Evolutionary conservation across 768 basidiomycete genomes (phyloP).

Genomic region (Lactarius indigo): DNA sequence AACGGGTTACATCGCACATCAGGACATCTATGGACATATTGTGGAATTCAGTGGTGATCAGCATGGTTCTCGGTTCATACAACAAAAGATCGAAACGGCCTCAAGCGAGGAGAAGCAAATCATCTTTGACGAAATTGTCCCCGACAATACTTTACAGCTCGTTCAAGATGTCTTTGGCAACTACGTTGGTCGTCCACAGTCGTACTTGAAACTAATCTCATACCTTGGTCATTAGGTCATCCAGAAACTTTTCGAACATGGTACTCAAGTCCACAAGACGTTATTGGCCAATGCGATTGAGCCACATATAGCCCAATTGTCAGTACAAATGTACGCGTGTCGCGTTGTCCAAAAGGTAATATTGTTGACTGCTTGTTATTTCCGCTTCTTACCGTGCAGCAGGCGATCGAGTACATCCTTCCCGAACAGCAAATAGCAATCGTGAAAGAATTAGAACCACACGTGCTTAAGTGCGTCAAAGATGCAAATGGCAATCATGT

Average conservation of each 20-base stretch:
- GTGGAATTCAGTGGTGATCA: constrained; percentile 94
- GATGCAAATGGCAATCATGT: constrained; percentile 96
- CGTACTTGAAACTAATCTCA: constrained; percentile 6
- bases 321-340: constrained; percentile 94
- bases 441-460: constrained; percentile 73
- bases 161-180: constrained; percentile 96
- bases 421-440: constrained; percentile 75
- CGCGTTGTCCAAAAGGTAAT: constrained; percentile 89
- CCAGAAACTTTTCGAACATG: constrained; percentile 90
- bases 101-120: constrained; percentile 73
- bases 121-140: constrained; percentile 86
- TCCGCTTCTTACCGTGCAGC: constrained; percentile 23
- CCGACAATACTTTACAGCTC: constrained; percentile 66
- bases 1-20: constrained; percentile 11
- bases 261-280: constrained; percentile 70
- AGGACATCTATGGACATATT: constrained; percentile 85
- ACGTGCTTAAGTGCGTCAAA: constrained; percentile 81
- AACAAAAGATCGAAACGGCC: constrained; percentile 76
- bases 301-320: constrained; percentile 68
- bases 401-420: constrained; percentile 82
- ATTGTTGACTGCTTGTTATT: constrained; percentile 12
- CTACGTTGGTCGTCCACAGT: constrained; percentile 55
- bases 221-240: constrained; percentile 56
- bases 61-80: constrained; percentile 97
- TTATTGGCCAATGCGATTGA: constrained; percentile 71